Evolutionary conservation across 371 early-diverging fungal species (phyloP).

Genomic region (Syncephalastrum sp.): DNA sequence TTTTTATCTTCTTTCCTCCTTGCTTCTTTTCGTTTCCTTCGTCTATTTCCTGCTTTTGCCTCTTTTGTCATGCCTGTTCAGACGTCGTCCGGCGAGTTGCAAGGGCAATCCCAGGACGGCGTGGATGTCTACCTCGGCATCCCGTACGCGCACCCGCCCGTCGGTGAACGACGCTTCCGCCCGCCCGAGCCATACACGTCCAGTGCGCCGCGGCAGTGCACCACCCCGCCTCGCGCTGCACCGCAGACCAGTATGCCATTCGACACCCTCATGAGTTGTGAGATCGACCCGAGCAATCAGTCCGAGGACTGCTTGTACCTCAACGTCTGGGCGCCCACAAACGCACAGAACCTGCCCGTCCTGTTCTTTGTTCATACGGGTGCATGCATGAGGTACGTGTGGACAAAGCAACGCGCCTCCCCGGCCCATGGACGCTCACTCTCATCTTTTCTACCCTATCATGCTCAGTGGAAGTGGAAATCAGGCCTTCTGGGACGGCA

Average conservation of each 20-base stretch:
- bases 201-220: conserved; percentile 14
- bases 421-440: too few relatives aligned
- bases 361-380: conserved; percentile 41
- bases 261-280: conserved; percentile 33
- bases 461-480: conserved; percentile 26
- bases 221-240: conserved; percentile 24
- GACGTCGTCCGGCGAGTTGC: conserved; percentile 26
- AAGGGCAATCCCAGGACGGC: conserved; percentile 27
- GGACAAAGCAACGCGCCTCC: neutral
- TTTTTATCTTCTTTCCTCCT: neutral
- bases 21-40: conserved; percentile 3
- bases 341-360: conserved; percentile 25
- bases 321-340: conserved; percentile 34
- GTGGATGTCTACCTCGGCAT: conserved; percentile 34
- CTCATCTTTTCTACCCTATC: too few relatives aligned
- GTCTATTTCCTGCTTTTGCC: neutral
- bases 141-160: conserved; percentile 35
- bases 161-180: conserved; percentile 26
- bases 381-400: conserved; percentile 26
- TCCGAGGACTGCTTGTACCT: conserved; percentile 40
- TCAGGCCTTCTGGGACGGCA: conserved; percentile 40
- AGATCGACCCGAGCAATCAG: conserved; percentile 28
- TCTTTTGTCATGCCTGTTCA: conserved; percentile 5
- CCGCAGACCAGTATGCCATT: conserved; percentile 38
- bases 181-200: conserved; percentile 26